Base-by-base conservation (phyloP, 768 basidiomycete genomes). In the Russula ochroleuca region DNA sequence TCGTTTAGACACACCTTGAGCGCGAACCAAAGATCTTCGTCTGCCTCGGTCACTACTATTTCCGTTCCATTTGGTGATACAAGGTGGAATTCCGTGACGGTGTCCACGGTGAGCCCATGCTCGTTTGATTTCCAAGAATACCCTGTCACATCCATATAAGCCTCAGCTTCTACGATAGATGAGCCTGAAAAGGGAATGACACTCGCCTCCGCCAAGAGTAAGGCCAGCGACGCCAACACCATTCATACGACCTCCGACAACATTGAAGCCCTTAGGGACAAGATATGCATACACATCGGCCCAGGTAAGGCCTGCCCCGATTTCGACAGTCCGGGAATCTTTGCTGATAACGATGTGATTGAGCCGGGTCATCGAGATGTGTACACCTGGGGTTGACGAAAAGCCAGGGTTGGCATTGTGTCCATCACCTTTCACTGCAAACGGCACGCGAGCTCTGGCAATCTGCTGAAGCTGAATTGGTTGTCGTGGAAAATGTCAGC, bases 311-410 rank as follows among this genome's bases (percentile, higher is more conserved):
- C 70, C 70, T 11, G 69, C 56, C 6, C 68, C 65, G n/a, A 69
- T 50, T 2, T 62, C 59, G 9, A 63, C 65, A 7, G 66, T 63
- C n/a, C 28, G 17, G 2, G 38, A 48, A 10, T 53, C 52, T 14
- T 43, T 49, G 37, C 62, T 25, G 28, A 67, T 59, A 19, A 52
- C 40, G 21, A 65, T 62, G 1, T 58, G 48, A 9, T 51, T 65
- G 54, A 70, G 68, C 9, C 59, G 43, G 17, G 62, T 3, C 68
- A 71, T 61, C 6, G 68, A 57, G 25, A 71, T 69, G 19, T 70
- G 69, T 28, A 71, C 63, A 28, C 70, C 70, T 0, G 55, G 33
- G 10, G 70, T 71, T 19, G 70, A 71, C 37, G 68, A 71, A 63
- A 71, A 70, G 5, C 70, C 70, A 9, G 47, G 65, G 37, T 69